Base-by-base conservation (phyloP, 2,329 filamentous ascomycete species). In the Moelleriella libera region DNA sequence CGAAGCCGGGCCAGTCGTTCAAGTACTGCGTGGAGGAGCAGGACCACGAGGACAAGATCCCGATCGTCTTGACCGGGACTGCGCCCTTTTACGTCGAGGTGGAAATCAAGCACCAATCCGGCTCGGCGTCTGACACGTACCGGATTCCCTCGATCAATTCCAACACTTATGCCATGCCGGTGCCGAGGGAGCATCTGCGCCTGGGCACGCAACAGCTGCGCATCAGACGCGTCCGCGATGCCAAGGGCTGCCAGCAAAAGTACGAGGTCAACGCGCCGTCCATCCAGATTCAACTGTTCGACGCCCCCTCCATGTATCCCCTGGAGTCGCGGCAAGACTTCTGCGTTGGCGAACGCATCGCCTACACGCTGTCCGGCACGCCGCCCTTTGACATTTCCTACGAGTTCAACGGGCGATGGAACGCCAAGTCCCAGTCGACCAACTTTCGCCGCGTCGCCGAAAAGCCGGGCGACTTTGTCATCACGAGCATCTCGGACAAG, bases 331-430 rank as follows among this genome's bases (percentile, higher is more conserved):
- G 85, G 51, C 75, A 75, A 12, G 87, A 98, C 67, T 96, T 90
- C 67, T 98, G 92, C 64, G 89, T 98, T 9, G 92, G 94, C 53
- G 92, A 98, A 63, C 83, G 89, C 47, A 83, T 98, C 53, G 85
- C 86, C 4, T 98, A 95, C 67, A 88, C 87, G 0, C 78, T 98
- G 5, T 87, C 88, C 1, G 94, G 92, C 43, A 85, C 86, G 47
- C 82, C 88, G 14, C 94, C 94, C 0, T 98, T 98, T 63, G 87
- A 90, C 43, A 83, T 98, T 43, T 83, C 83, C 63, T 98, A 98
- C 68, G 85, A 80, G 9, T 98, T 98, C 66, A 82, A 89, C 55
- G 83, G 82, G 48, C 75, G 77, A 41, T 82, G 85, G 66, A 90
- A 87, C 62, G 92, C 90, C 47, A 83, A 83, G 53, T 83, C 85